Base-by-base conservation (phyloP, 768 basidiomycete genomes). In the Boletales sp. region DNA sequence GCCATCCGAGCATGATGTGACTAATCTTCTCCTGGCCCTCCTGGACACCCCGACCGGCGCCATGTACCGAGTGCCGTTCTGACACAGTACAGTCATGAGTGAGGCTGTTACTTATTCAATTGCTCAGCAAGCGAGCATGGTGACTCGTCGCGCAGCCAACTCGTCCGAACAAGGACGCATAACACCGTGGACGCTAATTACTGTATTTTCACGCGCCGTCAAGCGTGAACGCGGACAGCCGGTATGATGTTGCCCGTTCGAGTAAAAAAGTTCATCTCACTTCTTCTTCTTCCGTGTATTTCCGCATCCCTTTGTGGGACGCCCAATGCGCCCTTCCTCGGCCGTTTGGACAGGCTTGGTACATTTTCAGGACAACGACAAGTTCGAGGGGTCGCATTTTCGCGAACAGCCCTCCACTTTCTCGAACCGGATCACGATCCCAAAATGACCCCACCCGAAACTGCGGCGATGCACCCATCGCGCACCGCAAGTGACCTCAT, bases 401-500 rank as follows among this genome's bases (percentile, higher is more conserved):
- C 25, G 25, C 25, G 47, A 38, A 14, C 13, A 50, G 40, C n/a
- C 39, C 12, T 44, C 19, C 15, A 9, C 28, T 54, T 55, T n/a
- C 54, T 50, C 51, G 49, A 56, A 40, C 44, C 41, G 48, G 50
- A 54, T 45, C 53, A 47, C 41, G n/a, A 17, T 32, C n/a, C 3
- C n/a, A 6, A 35, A 13, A 19, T 34, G 48, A 43, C 51, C 41
- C 55, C 43, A 63, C 12, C 58, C 50, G 49, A 49, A 39, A 15
- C 44, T 47, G 62, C 57, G 62, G 59, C 60, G 46, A 50, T 62
- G 54, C 56, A n/a, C 47, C 33, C 41, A 43, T 40, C 40, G 52
- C 55, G 51, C 51, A 53, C 51, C 13, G 15, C 57, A 32, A 50
- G 39, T 65, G 59, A 65, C 64, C 64, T 61, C 64, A 66, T 59